Base-by-base conservation (phyloP, 1,139 yeast genomes). In the Nakaseomyces glabratus region DNA sequence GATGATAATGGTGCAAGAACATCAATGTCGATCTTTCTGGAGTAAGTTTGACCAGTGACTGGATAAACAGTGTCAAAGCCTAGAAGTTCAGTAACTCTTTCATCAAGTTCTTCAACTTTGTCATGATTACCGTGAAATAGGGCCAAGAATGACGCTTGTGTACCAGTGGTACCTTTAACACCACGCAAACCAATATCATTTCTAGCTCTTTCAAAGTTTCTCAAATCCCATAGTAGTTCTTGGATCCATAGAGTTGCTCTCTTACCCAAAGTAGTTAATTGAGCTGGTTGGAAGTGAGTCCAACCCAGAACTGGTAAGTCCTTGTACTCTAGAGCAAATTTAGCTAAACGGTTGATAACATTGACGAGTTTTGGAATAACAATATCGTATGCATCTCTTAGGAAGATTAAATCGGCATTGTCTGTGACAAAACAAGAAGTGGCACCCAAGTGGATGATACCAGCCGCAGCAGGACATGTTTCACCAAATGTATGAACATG, bases 281-380 rank as follows among this genome's bases (percentile, higher is more conserved):
- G 99, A 38, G 98, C 98, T 14, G 99, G 99, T 67, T 90, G 99
- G 75, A 90, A 90, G 64, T 90, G 99, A 41, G 99, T 90, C 96
- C 97, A 90, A 25, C 99, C 99, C 48, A 90, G 73, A 33, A 88
- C 96, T 30, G 99, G 98, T 63, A 86, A 65, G 61, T 90, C 97
- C 68, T 90, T 90, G 69, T 90, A 76, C 60, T 82, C 76, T 46
- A 85, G 57, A 35, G 98, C 97, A 62, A 93, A 90, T 58, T 81
- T 68, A 40, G 88, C 66, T 60, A 90, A 71, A 62, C 95, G 76
- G 68, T 88, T 81, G 53, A 90, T 90, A 44, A 93, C 98, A 52
- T 90, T 90, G 52, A 86, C 97, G 53, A 90, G 73, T 64, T 90
- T 90, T 45, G 95, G 96, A 58, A 90, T 86, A 51, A 93, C 66